phyloP scores from a whole-genome alignment of 169 alveolate genomes.

The Cryptosporidium parvum region DNA sequence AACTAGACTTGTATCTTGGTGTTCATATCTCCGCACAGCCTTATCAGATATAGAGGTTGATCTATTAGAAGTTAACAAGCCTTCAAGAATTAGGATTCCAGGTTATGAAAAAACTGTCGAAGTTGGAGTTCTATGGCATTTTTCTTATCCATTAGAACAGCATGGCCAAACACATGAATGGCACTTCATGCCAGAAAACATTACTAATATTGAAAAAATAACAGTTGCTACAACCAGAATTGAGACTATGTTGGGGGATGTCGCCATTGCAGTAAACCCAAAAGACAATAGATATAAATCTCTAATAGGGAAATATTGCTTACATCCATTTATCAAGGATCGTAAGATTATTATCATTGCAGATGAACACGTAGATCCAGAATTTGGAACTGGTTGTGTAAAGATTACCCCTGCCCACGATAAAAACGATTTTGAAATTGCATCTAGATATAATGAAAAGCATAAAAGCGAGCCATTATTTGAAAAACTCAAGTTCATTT shows the following conservation, averaged over 20 bases:
- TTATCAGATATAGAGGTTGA: slow-evolving; percentile 99
- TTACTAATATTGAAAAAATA: slow-evolving; percentile 75
- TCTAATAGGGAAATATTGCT: slow-evolving; percentile 94
- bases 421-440: slow-evolving; percentile 97
- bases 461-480: slow-evolving; percentile 11
- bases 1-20: slow-evolving; percentile 98
- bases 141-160: slow-evolving; percentile 92
- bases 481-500: slow-evolving; percentile 85
- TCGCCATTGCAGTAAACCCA: slow-evolving; percentile 99
- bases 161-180: slow-evolving; percentile 80
- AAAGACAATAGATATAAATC: slow-evolving; percentile 93
- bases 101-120: slow-evolving; percentile 92
- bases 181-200: slow-evolving; percentile 85
- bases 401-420: slow-evolving; percentile 99
- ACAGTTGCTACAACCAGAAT: slow-evolving; percentile 97
- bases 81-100: slow-evolving; percentile 86
- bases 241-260: slow-evolving; percentile 99
- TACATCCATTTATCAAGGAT: slow-evolving; percentile 97
- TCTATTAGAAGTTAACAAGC: slow-evolving; percentile 91
- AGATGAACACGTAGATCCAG: slow-evolving; percentile 96
- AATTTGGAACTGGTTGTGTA: slow-evolving; percentile 99
- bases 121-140: slow-evolving; percentile 97
- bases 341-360: slow-evolving; percentile 94
- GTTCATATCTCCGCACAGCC: slow-evolving; percentile 97
- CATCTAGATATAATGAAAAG: slow-evolving; percentile 91